Evolutionary conservation across 805 yeast species (phyloP).

Genomic region (Lachancea kluyveri): DNA sequence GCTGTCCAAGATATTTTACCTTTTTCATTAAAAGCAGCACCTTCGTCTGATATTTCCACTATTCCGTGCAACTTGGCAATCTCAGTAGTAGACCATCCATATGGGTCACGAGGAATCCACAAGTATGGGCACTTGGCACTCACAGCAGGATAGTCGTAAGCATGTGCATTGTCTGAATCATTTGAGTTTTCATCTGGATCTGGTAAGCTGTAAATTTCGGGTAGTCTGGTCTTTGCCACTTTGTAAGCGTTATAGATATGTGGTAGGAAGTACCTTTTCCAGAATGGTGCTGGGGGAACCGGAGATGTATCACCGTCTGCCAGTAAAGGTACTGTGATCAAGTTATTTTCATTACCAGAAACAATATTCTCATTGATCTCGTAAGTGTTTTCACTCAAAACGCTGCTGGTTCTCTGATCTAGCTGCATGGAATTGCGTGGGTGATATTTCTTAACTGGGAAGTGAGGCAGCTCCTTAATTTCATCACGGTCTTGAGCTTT

Average conservation of each 20-base stretch:
- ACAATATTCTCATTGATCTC: slow-evolving; percentile 14
- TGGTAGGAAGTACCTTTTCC: slow-evolving; percentile 50
- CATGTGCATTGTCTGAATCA: slow-evolving; percentile 45
- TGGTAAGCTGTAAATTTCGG: slow-evolving; percentile 51
- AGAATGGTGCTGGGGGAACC: slow-evolving; percentile 34
- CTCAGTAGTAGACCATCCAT: slow-evolving; percentile 66
- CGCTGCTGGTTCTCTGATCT: slow-evolving; percentile 10
- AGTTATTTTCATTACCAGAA: slow-evolving; percentile 18
- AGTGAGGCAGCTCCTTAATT: slow-evolving; percentile 27
- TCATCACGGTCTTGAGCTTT: slow-evolving; percentile 10
- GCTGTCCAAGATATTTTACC: slow-evolving; percentile 44
- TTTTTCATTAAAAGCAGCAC: slow-evolving; percentile 50
- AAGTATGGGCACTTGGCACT: slow-evolving; percentile 63
- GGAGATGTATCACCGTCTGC: slow-evolving; percentile 51
- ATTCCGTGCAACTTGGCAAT: slow-evolving; percentile 49
- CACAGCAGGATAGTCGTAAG: slow-evolving; percentile 74
- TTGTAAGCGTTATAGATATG: slow-evolving; percentile 44
- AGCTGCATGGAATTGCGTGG: slow-evolving; percentile 8
- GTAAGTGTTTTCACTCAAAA: slow-evolving; percentile 19
- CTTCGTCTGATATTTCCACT: slow-evolving; percentile 61
- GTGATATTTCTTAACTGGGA: slow-evolving; percentile 24
- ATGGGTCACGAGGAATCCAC: slow-evolving; percentile 89
- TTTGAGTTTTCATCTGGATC: slow-evolving; percentile 36
- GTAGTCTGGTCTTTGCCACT: slow-evolving; percentile 44
- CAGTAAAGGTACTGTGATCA: slow-evolving; percentile 47